These are phyloP conservation scores for Copromyces sp. DNA, from an alignment of 495 filamentous ascomycete species.

Conservation along the genomic window DNA sequence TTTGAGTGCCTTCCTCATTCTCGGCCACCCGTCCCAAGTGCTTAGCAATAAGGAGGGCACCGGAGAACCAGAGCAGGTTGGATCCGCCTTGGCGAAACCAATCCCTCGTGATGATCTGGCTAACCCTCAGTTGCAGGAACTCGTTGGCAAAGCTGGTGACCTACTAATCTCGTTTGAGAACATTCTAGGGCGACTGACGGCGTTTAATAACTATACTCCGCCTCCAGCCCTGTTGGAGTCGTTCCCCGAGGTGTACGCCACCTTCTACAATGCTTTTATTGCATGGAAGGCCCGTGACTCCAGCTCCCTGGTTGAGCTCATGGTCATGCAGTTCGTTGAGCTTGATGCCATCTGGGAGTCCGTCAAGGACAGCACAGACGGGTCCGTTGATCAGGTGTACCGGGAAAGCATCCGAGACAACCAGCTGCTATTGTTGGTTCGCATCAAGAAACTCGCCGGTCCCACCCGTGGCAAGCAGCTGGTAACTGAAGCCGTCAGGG, in stretches of 20 bases:
- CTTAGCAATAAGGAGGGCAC: constrained; percentile 72
- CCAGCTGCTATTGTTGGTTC: constrained; percentile 76
- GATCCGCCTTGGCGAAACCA: constrained; percentile 31
- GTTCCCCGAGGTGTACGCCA: constrained; percentile 59
- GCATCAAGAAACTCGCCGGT: constrained; percentile 84
- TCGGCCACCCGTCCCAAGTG: constrained; percentile 86
- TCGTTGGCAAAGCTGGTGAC: constrained; percentile 81
- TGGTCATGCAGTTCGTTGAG: constrained; percentile 92
- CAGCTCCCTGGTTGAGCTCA: constrained; percentile 77
- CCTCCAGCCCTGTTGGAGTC: constrained; percentile 50
- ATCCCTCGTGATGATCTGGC: constrained; percentile 41
- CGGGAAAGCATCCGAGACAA: constrained; percentile 88
- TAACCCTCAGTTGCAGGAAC: constrained; percentile 56
- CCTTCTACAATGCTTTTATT: constrained; percentile 85
- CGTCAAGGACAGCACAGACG: constrained; percentile 80
- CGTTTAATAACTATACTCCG: constrained; percentile 43
- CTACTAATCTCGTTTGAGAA: constrained; percentile 76
- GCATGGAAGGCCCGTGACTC: constrained; percentile 94
- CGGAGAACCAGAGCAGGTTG: constrained; percentile 60
- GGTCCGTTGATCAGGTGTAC: constrained; percentile 82
- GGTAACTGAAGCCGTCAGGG: constrained; percentile 72
- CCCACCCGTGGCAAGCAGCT: constrained; percentile 69
- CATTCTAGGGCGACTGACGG: constrained; percentile 48
- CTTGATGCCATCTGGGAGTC: constrained; percentile 94
- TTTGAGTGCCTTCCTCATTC: constrained; percentile 82